A percentile compares a stretch with the other conserved stretches of the same genome.
Evolutionary conservation across 1,284 basidiomycete species (phyloP).

Genomic region (Termitomyces sp.): DNA sequence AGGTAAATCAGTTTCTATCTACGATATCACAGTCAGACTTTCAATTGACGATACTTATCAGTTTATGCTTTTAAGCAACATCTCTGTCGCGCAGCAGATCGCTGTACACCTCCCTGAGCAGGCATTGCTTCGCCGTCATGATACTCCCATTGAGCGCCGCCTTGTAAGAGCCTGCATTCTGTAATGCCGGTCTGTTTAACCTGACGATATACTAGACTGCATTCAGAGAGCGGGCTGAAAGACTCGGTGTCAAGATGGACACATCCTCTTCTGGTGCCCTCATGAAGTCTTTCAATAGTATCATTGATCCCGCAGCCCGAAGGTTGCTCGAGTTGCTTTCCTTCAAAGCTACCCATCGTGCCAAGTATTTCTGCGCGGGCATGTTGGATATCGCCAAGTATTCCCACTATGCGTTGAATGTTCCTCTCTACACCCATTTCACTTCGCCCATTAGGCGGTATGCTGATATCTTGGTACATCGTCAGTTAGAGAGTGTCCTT

Average conservation of each 20-base stretch:
- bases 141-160: conserved; percentile 86
- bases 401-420: conserved; percentile 86
- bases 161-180: conserved; percentile 44
- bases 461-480: conserved; percentile 94
- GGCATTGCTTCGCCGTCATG: conserved; percentile 90
- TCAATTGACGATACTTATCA: conserved; percentile 26
- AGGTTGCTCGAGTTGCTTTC: conserved; percentile 76
- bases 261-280: conserved; percentile 75
- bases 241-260: conserved; percentile 83
- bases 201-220: conserved; percentile 44
- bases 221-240: conserved; percentile 76
- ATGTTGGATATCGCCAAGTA: conserved; percentile 99
- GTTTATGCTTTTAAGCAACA: conserved; percentile 95
- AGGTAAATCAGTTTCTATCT: conserved; percentile 48
- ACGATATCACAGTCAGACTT: not conserved
- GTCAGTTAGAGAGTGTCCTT: conserved; percentile 90
- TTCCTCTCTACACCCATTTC: conserved; percentile 96
- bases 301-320: conserved; percentile 71
- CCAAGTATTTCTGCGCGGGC: conserved; percentile 98
- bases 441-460: conserved; percentile 92
- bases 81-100: conserved; percentile 86
- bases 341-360: conserved; percentile 85
- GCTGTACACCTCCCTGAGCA: conserved; percentile 94
- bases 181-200: not conserved
- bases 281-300: conserved; percentile 76